Evolutionary conservation across 1,139 yeast species (phyloP).

Genomic region (Candida dubliniensis): DNA sequence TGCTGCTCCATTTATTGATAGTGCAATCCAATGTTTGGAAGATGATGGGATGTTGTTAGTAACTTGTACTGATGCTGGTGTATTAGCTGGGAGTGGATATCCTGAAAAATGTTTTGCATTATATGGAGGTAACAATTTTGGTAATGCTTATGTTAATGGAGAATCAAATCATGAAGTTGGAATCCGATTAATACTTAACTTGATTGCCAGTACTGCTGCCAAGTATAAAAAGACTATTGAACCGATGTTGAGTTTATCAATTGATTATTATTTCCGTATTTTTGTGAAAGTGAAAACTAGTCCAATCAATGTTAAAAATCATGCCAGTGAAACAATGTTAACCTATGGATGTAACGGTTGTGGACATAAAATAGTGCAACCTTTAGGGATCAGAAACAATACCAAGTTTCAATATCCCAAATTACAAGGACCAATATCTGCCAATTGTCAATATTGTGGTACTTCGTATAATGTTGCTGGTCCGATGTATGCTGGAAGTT

Average conservation of each 20-base stretch:
- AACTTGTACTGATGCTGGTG: slow-evolving; percentile 96
- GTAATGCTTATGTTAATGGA: slow-evolving; percentile 70
- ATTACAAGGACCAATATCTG: slow-evolving; percentile 47
- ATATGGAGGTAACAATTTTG: slow-evolving; percentile 74
- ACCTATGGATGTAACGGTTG: slow-evolving; percentile 89
- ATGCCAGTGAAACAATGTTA: slow-evolving; percentile 72
- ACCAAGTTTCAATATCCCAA: slow-evolving; percentile 40
- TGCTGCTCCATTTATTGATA: slow-evolving; percentile 91
- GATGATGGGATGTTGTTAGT: slow-evolving; percentile 85
- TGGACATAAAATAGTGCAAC: slow-evolving; percentile 68
- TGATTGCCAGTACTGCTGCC: slow-evolving; percentile 82
- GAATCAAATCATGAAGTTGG: slow-evolving; percentile 95
- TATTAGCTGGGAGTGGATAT: slow-evolving; percentile 91
- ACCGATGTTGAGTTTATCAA: slow-evolving; percentile 80
- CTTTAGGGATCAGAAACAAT: slow-evolving; percentile 56
- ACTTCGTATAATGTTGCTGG: slow-evolving; percentile 78
- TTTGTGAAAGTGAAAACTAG: slow-evolving; percentile 74
- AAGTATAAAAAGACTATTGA: slow-evolving; percentile 84
- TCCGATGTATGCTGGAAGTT: slow-evolving; percentile 90
- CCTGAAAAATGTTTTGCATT: slow-evolving; percentile 95
- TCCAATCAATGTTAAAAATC: slow-evolving; percentile 76
- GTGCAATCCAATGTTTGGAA: slow-evolving; percentile 77
- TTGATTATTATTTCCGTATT: slow-evolving; percentile 88
- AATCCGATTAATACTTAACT: slow-evolving; percentile 72
- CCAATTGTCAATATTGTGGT: slow-evolving; percentile 69